Evolutionary conservation across 345 rosid genomes (phyloP), one percentile per base, ranked within the genome.

Genomic region (Melastoma malabathricum): DNA sequence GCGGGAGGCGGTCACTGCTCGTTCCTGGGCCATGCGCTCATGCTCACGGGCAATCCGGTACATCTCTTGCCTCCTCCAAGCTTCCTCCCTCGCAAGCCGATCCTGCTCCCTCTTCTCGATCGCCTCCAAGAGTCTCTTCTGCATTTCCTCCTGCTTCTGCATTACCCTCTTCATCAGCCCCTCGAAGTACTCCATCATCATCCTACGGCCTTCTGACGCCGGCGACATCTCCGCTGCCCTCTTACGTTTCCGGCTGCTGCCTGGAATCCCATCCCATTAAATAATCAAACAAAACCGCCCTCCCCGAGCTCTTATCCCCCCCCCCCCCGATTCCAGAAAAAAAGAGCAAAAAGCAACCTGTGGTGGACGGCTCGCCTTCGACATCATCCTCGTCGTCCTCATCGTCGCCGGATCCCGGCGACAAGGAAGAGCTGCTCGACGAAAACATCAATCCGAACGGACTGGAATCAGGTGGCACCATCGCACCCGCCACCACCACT

Each of bases 81-180:
- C 74, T 65, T 88, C 94, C 59, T 88, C 92, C 29, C 92, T 72
- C 15, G 69, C 58, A 70, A 76, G 68, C 71, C 94, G 68, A 39
- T 88, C 97, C 51, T 75, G 82, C 56, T 88, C 97, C 66, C 84
- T 73, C 74, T 72, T 84, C 72, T 88, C 97, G 12, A 84, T 75
- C 9, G 80, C 83, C 50, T 88, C 94, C 38, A 88, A 61, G 59
- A 88, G 84, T 54, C 76, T 68, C 51, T 73, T 56, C 55, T 84
- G 97, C 94, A 88, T 76, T 2, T 67, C 67, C 48, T 84, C 86
- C 64, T 88, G 97, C 67, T 84, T 82, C 51, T 82, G 84, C 82
- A 84, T 73, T 47, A 84, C 84, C 59, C 82, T 76, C 54, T 71
- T 82, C 75, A 82, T 78, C 48, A 88, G 63, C 20, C 80, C 62